phyloP scores from a whole-genome alignment of 2,329 filamentous ascomycete genomes.

The Pseudocercospora musae region DNA sequence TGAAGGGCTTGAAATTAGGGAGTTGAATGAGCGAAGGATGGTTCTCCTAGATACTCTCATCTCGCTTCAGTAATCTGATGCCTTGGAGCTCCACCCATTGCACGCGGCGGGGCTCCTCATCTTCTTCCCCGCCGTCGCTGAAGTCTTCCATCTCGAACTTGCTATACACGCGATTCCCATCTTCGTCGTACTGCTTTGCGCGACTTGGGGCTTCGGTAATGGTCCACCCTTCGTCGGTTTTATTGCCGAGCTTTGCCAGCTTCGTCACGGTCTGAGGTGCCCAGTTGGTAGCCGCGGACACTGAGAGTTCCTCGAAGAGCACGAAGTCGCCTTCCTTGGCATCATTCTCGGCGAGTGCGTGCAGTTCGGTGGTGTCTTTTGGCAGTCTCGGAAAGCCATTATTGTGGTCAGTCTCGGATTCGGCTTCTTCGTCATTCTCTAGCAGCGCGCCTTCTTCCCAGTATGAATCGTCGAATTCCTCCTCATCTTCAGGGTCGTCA shows the following conservation, averaged over 20 bases:
- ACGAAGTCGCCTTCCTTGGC: conserved; percentile 61
- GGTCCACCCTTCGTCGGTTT: conserved; percentile 44
- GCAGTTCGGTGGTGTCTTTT: conserved; percentile 44
- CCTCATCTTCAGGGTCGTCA: conserved; percentile 40
- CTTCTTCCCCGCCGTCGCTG: conserved; percentile 55
- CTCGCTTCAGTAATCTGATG: conserved; percentile 7
- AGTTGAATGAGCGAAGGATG: not conserved
- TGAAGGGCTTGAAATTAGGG: not conserved
- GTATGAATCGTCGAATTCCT: conserved; percentile 27
- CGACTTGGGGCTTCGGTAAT: conserved; percentile 63
- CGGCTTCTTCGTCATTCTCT: conserved; percentile 24
- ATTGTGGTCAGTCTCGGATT: conserved; percentile 29
- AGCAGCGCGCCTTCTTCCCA: conserved; percentile 30
- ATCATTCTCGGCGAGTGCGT: conserved; percentile 48
- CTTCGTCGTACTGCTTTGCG: conserved; percentile 60
- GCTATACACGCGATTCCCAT: conserved; percentile 70
- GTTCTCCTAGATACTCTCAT: conserved; percentile 1
- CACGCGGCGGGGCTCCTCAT: conserved; percentile 33
- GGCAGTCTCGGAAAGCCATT: conserved; percentile 57
- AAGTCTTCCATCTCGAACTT: conserved; percentile 69
- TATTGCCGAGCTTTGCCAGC: conserved; percentile 62
- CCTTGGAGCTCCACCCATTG: conserved; percentile 5
- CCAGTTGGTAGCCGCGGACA: conserved; percentile 63
- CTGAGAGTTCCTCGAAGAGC: conserved; percentile 63
- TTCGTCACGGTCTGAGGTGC: conserved; percentile 62